These are phyloP conservation scores for Davidsoniella neocaledoniae DNA, from an alignment of 2,329 filamentous ascomycete genomes.

Conservation along the genomic window DNA sequence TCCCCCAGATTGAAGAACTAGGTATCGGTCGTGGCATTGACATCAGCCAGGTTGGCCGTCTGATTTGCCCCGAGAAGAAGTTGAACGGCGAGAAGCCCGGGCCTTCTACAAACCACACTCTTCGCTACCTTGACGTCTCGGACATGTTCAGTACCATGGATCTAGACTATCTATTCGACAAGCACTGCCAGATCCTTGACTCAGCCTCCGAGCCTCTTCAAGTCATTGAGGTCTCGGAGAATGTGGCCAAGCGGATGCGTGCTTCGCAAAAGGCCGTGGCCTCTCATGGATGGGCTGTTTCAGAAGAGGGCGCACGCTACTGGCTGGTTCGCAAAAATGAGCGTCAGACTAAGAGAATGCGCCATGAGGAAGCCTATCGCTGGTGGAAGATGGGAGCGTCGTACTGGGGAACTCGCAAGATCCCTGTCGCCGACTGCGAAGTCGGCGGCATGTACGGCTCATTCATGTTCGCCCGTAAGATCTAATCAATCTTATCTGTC, in stretches of 20 bases:
- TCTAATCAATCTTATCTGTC: slow-evolving; percentile 21
- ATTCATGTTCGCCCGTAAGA: slow-evolving; percentile 44
- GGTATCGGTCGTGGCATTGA: slow-evolving; percentile 53
- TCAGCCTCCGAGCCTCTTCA: slow-evolving; percentile 49
- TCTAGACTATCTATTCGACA: slow-evolving; percentile 35
- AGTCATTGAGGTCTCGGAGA: slow-evolving; percentile 58
- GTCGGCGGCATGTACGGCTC: slow-evolving; percentile 85
- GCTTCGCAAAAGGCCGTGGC: slow-evolving; percentile 45
- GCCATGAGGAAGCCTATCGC: slow-evolving; percentile 32
- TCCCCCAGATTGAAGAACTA: slow-evolving; percentile 41
- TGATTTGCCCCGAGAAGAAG: slow-evolving; percentile 43
- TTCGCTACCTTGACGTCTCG: slow-evolving; percentile 64
- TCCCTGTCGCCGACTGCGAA: slow-evolving; percentile 81
- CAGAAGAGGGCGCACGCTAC: slow-evolving; percentile 48
- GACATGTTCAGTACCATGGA: slow-evolving; percentile 28
- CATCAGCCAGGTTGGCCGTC: slow-evolving; percentile 45
- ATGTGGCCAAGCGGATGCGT: slow-evolving; percentile 46
- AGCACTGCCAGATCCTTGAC: slow-evolving; percentile 38
- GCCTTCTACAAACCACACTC: slow-evolving; percentile 44
- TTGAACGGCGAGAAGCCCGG: slow-evolving; percentile 60
- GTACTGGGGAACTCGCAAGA: slow-evolving; percentile 76
- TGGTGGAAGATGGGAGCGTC: slow-evolving; percentile 73
- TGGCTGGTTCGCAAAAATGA: slow-evolving; percentile 46
- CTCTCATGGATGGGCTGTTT: slow-evolving; percentile 51
- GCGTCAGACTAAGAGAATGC: slow-evolving; percentile 18